Conservation (phyloP, 2,329 filamentous ascomycete species). For the Rachicladosporium sp. region DNA sequence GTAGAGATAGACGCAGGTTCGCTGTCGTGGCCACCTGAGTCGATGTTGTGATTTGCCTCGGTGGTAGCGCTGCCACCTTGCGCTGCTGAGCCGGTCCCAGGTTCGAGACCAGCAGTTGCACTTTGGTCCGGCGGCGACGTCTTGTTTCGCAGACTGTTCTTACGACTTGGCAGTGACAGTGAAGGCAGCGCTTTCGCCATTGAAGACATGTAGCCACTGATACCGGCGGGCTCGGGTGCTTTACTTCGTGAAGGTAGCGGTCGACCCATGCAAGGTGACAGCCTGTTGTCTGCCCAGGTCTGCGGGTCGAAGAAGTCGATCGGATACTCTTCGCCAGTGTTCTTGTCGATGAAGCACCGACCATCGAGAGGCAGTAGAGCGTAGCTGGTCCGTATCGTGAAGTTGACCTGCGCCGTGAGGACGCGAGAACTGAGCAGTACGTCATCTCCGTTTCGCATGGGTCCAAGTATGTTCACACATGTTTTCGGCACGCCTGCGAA, state of each 20-base stretch:
- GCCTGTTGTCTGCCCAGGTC: slow-evolving; percentile 65
- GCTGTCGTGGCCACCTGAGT: slow-evolving; percentile 8
- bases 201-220: slow-evolving; percentile 33
- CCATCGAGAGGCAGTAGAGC: slow-evolving; percentile 77
- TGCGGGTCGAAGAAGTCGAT: slow-evolving; percentile 74
- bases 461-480: slow-evolving; percentile 84
- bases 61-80: slow-evolving; percentile 24
- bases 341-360: slow-evolving; percentile 73
- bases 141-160: slow-evolving; percentile 11
- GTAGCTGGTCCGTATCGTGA: slow-evolving; percentile 77
- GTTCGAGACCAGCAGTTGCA: slow-evolving; percentile 1
- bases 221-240: slow-evolving; percentile 24
- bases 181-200: slow-evolving; percentile 34
- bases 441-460: slow-evolving; percentile 81
- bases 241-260: slow-evolving; percentile 45
- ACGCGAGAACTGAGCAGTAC: slow-evolving; percentile 82
- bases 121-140: slow-evolving; percentile 13
- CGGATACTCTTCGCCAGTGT: slow-evolving; percentile 66
- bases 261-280: slow-evolving; percentile 63
- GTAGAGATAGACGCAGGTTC: slow-evolving; percentile 18
- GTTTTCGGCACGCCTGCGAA: slow-evolving; percentile 76
- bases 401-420: slow-evolving; percentile 84
- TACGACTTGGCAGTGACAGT: slow-evolving; percentile 10
- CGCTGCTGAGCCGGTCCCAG: slow-evolving; percentile 11
- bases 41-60: slow-evolving; percentile 27